Evolutionary conservation across 495 filamentous ascomycete genomes (phyloP).

Genomic region (Penicillium atrosanguineum): DNA sequence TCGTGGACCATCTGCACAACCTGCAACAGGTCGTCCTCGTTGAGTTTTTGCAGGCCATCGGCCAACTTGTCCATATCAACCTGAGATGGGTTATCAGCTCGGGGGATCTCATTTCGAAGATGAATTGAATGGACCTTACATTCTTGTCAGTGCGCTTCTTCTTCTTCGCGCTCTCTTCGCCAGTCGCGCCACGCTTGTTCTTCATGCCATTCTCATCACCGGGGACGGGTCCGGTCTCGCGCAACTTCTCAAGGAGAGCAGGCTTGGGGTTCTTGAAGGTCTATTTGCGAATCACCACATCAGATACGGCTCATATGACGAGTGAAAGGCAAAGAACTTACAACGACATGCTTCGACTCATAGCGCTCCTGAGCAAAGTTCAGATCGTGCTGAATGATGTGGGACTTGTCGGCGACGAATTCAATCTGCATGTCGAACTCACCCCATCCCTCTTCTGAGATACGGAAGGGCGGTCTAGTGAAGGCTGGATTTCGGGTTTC

Average conservation of each 20-base stretch:
- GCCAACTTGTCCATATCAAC: constrained; percentile 97
- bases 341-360: constrained; percentile 76
- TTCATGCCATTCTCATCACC: constrained; percentile 67
- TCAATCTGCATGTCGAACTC: constrained; percentile 96
- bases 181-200: constrained; percentile 47
- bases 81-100: constrained; percentile 22
- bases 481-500: constrained; percentile 51
- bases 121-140: constrained; percentile 31
- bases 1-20: constrained; percentile 99
- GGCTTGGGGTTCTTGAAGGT: constrained; percentile 91
- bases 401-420: constrained; percentile 78
- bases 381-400: constrained; percentile 78
- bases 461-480: constrained; percentile 81
- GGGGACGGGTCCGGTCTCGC: constrained; percentile 79
- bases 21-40: constrained; percentile 85
- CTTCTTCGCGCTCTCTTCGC: constrained; percentile 66
- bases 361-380: constrained; percentile 84
- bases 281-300: constrained; percentile 28
- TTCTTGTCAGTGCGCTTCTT: constrained; percentile 71
- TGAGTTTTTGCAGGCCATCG: constrained; percentile 79
- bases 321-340: constrained; percentile 40
- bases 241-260: constrained; percentile 67
- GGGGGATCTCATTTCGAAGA: neutral
- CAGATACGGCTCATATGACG: neutral
- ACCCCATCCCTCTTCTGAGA: constrained; percentile 94